These are phyloP conservation scores for Rhynchospora breviuscula DNA, from an alignment of 176 grass and related monocot genomes.

Conservation along the genomic window DNA sequence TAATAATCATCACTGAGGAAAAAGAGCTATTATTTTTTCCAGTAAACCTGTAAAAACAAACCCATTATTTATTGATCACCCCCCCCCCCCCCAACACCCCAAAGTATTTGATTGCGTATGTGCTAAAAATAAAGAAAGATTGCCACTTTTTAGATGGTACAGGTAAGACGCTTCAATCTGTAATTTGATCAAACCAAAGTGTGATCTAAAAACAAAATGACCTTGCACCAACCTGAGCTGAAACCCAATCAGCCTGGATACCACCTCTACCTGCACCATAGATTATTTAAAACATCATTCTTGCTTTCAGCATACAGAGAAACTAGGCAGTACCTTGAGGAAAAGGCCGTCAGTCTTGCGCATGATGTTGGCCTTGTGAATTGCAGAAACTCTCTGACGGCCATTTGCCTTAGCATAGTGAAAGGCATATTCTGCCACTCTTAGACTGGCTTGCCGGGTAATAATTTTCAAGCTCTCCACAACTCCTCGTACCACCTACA, in stretches of 20 bases:
- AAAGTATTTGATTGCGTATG: too few species aligned
- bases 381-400: conserved; percentile 81
- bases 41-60: too few species aligned
- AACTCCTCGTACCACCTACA: conserved; percentile 92
- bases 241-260: not conserved
- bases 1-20: too few species aligned
- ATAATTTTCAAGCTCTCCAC: conserved; percentile 99
- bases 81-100: too few species aligned
- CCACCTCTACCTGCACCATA: not conserved
- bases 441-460: conserved; percentile 90
- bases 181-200: not conserved
- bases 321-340: conserved; percentile 54
- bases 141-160: too few species aligned
- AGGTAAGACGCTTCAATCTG: not conserved
- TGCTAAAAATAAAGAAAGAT: too few species aligned
- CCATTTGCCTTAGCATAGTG: conserved; percentile 86
- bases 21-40: too few species aligned
- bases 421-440: conserved; percentile 98
- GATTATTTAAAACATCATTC: not conserved
- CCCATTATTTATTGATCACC: too few species aligned
- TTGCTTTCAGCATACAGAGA: not conserved
- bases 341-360: conserved; percentile 99
- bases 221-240: not conserved
- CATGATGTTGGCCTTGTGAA: conserved; percentile 99
- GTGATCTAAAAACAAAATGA: not conserved